phyloP scores from a whole-genome alignment of 371 early-diverging fungal species.

The Mortierella sp. region DNA sequence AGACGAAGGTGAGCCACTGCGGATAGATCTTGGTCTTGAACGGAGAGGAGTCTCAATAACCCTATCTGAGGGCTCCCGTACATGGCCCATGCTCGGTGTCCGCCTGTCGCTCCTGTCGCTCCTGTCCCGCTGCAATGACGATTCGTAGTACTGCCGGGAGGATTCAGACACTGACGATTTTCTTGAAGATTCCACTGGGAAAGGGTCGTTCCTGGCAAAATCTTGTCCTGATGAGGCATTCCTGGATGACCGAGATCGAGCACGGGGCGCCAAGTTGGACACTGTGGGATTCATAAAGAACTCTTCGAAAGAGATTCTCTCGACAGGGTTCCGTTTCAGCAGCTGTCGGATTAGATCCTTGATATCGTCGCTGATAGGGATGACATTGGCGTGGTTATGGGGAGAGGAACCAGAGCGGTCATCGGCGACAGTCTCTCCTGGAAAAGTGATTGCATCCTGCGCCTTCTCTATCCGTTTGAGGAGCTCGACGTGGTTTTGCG shows the following conservation, averaged over 20 bases:
- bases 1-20: slow-evolving; percentile 40
- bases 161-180: slow-evolving; percentile 23
- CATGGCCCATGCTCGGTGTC: slow-evolving; percentile 6
- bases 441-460: slow-evolving; percentile 87
- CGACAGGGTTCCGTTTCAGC: slow-evolving; percentile 86
- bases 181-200: slow-evolving; percentile 7
- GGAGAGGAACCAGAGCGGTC: slow-evolving; percentile 40
- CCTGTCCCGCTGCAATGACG: slow-evolving; percentile 27
- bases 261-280: slow-evolving; percentile 21
- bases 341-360: slow-evolving; percentile 87
- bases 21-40: slow-evolving; percentile 42
- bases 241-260: slow-evolving; percentile 33
- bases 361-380: slow-evolving; percentile 75
- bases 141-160: slow-evolving; percentile 28
- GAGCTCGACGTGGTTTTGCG: slow-evolving; percentile 93
- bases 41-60: slow-evolving; percentile 21
- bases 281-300: slow-evolving; percentile 91
- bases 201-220: slow-evolving; percentile 14
- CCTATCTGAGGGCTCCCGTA: slow-evolving; percentile 23
- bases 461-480: slow-evolving; percentile 88
- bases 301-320: slow-evolving; percentile 92
- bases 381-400: slow-evolving; percentile 19
- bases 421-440: slow-evolving; percentile 72
- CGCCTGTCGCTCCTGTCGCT: slow-evolving; percentile 34
- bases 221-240: slow-evolving; percentile 31